Base-by-base conservation (phyloP, 2,329 filamentous ascomycete genomes). In the Byssothecium circinans region DNA sequence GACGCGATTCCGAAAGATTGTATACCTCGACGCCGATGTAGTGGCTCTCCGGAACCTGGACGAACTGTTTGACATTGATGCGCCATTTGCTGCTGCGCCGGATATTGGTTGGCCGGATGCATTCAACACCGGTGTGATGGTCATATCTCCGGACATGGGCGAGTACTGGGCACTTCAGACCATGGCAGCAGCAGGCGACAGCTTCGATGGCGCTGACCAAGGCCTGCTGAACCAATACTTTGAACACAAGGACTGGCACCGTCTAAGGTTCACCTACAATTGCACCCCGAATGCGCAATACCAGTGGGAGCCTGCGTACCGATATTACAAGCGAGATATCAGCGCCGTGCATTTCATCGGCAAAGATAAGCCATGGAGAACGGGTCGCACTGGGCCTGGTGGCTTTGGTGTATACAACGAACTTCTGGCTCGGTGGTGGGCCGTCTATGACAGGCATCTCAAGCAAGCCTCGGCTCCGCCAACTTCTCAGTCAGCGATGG, bases 61-160 rank as follows among this genome's bases (percentile, higher is more conserved):
- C 64, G 94, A 99, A 79, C 84, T 99, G 45, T 95, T 99, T 66
- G 80, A 85, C 15, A 69, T 84, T 34, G 74, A 81, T 10, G 78
- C 78, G 27, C 61, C 75, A 20, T 86, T 87, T 58, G 83, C 84
- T 20, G 84, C 94, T 2, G 91, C 89, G 10, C 91, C 94, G 25
- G 94, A 99, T 71, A 91, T 97, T 62, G 94, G 94, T 59, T 99
- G 94, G 94, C 94, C 94, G 27, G 94, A 99, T 74, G 82, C 91
- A 52, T 97, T 97, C 83, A 99, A 99, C 74, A 91, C 88, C n/a
- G 94, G 94, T 64, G 84, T 99, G 60, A 95, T 99, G 90, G 90
- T 91, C 29, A 74, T 99, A 50, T 86, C 81, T 14, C 94, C 94
- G 27, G 87, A 92, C 72, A 78, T 91, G 81, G 87, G 86, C 47